Evolutionary conservation across 176 grass and related monocot species (phyloP), one percentile per base, ranked within the genome.

Genomic region (Rhynchospora tenuis): DNA sequence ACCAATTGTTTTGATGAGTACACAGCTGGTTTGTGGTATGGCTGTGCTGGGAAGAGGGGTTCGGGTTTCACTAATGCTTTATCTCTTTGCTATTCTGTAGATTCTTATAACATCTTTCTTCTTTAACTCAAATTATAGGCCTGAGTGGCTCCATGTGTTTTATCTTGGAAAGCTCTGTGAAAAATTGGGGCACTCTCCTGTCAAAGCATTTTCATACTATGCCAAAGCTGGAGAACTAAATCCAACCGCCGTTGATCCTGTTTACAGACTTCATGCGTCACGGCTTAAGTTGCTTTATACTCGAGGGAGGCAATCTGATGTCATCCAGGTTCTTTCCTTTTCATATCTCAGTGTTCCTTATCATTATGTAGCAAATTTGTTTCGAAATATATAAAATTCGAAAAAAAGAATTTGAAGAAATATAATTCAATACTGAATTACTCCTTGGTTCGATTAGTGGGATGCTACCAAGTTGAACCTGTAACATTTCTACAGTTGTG

Each of bases 211-310:
- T 91, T 90, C 68, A 58, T 98, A 98, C 86, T 98, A 93, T 44
- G 90, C 56, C 64, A 90, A 93, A 90, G 92, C 95, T 69, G 72
- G 83, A 83, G 82, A 60, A n/a, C 69, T 95, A 73, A 98, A 94
- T 87, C 91, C 90, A 81, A 92, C 91, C 83, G 92, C 89, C 82
- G 95, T 98, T 59, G 95, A 98, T 80, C 91, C 92, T 33, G 92
- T 98, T 81, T 98, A 98, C 78, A 98, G 91, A 87, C 90, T 98
- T 81, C 92, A 98, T 84, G 95, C 91, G 82, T 98, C 95, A 90
- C 89, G 92, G 45, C 61, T 98, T 81, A 98, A 95, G 86, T 87
- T 98, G 87, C 89, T 98, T 83, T 98, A 98, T 91, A 93, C 83
- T 84, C 84, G 24, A 91, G 92, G 89, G 71, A 91, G 91, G 66